Conservation (phyloP, 805 yeast species). For the Nakazawaea ishiwadae region DNA sequence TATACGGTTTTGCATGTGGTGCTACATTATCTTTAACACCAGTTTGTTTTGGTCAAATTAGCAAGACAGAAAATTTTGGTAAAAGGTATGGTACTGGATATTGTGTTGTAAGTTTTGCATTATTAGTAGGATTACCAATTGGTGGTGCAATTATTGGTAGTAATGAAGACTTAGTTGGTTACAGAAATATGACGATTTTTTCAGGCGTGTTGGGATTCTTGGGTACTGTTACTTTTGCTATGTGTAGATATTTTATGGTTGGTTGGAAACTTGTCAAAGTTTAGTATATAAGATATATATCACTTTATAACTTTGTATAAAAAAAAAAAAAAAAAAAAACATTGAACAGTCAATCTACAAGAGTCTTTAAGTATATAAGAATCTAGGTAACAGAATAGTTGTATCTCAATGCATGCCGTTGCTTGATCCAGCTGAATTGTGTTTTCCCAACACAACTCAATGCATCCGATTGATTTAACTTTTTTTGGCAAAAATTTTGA, state of each 20-base stretch:
- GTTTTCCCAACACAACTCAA: too few species aligned
- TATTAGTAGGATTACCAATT: constrained; percentile 43
- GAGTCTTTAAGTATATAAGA: too few species aligned
- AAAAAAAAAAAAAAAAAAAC: too few species aligned
- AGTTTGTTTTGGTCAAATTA: constrained; percentile 61
- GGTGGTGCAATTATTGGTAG: constrained; percentile 22
- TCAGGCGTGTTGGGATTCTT: constrained; percentile 4
- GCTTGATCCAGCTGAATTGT: too few species aligned
- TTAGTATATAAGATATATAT: too few species aligned
- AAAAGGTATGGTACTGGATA: constrained; percentile 67
- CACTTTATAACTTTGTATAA: too few species aligned
- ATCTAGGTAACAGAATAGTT: too few species aligned
- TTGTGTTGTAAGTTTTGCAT: constrained; percentile 38
- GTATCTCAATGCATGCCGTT: too few species aligned
- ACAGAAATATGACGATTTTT: constrained; percentile 11
- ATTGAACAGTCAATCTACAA: too few species aligned
- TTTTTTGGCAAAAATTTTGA: constrained; percentile 1
- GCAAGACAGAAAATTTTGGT: constrained; percentile 63
- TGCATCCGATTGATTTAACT: constrained; percentile 6
- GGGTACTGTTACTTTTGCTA: constrained; percentile 4
- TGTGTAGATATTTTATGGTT: constrained; percentile 5
- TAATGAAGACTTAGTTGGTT: constrained; percentile 6
- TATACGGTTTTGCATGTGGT: constrained; percentile 58
- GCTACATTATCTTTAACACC: constrained; percentile 64
- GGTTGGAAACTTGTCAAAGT: constrained; percentile 9